phyloP scores from a whole-genome alignment of 768 basidiomycete species.

The Suillus subluteus region DNA sequence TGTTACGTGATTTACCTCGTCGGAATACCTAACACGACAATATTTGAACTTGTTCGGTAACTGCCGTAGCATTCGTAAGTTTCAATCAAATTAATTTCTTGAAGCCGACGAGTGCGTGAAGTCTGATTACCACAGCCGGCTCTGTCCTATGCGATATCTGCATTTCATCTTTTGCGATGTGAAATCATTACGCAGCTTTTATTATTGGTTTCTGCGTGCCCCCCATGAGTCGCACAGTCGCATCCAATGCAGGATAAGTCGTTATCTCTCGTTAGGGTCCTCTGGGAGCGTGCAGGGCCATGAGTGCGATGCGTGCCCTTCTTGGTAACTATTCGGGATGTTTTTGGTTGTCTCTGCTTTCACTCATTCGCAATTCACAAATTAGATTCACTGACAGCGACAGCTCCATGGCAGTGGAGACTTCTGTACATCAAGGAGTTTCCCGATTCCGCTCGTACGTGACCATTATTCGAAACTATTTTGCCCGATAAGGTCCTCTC shows the following conservation, averaged over 20 bases:
- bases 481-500: not conserved
- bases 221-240: not conserved
- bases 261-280: not conserved
- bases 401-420: not conserved
- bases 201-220: not conserved
- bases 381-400: not conserved
- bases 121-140: not conserved
- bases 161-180: not conserved
- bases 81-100: not conserved
- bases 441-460: not conserved
- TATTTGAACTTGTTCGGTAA: not conserved
- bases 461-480: not conserved
- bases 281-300: not conserved
- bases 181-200: conserved; percentile 1
- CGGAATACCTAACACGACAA: not conserved
- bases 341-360: not conserved
- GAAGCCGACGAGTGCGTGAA: not conserved
- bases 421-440: not conserved
- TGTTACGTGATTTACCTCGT: conserved; percentile 11
- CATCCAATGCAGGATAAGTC: not conserved
- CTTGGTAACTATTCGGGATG: not conserved
- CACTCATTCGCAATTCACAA: not conserved
- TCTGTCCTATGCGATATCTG: not conserved
- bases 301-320: not conserved
- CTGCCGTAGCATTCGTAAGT: conserved; percentile 1